These are phyloP conservation scores for Schizothecium vesticola DNA, from an alignment of 495 filamentous ascomycete species.

Conservation along the genomic window DNA sequence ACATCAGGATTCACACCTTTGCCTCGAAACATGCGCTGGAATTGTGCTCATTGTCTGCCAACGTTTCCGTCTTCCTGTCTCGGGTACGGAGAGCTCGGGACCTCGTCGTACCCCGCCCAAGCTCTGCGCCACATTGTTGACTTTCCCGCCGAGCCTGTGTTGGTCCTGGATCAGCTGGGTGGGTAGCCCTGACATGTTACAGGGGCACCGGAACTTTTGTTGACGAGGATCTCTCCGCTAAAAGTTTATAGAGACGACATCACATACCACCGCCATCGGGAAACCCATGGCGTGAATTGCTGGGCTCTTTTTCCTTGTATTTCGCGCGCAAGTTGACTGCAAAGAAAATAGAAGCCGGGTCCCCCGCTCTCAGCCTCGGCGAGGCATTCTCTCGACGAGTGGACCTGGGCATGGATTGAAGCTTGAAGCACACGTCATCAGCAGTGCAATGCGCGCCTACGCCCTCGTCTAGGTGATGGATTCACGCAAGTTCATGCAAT, in stretches of 20 bases:
- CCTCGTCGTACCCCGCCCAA: not conserved
- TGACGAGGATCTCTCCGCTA: not conserved
- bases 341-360: not conserved
- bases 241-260: not conserved
- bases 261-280: not conserved
- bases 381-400: not conserved
- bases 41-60: not conserved
- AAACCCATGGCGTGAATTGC: not conserved
- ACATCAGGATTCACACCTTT: not conserved
- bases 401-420: not conserved
- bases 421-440: not conserved
- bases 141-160: not conserved
- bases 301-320: not conserved
- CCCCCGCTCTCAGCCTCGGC: not conserved
- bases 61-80: not conserved
- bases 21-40: not conserved
- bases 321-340: not conserved
- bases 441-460: not conserved
- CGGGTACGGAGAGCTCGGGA: not conserved
- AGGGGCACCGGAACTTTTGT: not conserved
- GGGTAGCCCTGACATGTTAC: not conserved
- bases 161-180: not conserved
- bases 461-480: not conserved
- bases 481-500: not conserved
- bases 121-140: conserved; percentile 9